Conservation (phyloP, 495 filamentous ascomycete genomes). For the Niebla homalea region DNA sequence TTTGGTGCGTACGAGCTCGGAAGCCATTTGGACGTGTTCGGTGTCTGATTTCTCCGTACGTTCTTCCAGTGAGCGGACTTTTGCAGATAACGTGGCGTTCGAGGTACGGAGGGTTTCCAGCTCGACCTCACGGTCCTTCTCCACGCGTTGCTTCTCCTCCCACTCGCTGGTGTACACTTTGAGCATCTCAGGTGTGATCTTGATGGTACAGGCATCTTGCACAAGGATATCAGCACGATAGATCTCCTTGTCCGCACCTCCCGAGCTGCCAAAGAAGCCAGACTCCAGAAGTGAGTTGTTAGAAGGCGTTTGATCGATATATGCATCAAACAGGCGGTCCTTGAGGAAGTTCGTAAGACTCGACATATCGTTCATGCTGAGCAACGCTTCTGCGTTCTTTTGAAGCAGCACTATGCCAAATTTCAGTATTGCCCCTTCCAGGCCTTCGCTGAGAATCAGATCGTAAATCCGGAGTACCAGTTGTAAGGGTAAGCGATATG, state of each 20-base stretch:
- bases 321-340: constrained; percentile 87
- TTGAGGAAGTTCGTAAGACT: constrained; percentile 78
- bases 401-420: constrained; percentile 94
- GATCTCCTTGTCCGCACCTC: constrained; percentile 80
- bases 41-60: constrained; percentile 77
- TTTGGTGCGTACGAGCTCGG: constrained; percentile 78
- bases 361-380: constrained; percentile 82
- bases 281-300: constrained; percentile 81
- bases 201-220: constrained; percentile 83
- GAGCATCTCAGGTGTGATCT: constrained; percentile 68
- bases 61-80: constrained; percentile 74
- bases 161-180: constrained; percentile 73
- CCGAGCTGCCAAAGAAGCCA: constrained; percentile 91
- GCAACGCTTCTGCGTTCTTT: constrained; percentile 68
- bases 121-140: constrained; percentile 72
- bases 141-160: constrained; percentile 69
- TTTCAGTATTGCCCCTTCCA: constrained; percentile 79
- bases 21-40: constrained; percentile 86
- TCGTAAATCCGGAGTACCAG: constrained; percentile 95
- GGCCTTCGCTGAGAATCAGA: constrained; percentile 84
- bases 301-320: constrained; percentile 85
- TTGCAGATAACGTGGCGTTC: constrained; percentile 47
- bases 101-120: constrained; percentile 59
- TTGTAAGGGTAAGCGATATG: constrained; percentile 93
- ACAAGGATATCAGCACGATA: constrained; percentile 91